Conservation (phyloP, 805 yeast genomes). For the Novakomyces olei region DNA sequence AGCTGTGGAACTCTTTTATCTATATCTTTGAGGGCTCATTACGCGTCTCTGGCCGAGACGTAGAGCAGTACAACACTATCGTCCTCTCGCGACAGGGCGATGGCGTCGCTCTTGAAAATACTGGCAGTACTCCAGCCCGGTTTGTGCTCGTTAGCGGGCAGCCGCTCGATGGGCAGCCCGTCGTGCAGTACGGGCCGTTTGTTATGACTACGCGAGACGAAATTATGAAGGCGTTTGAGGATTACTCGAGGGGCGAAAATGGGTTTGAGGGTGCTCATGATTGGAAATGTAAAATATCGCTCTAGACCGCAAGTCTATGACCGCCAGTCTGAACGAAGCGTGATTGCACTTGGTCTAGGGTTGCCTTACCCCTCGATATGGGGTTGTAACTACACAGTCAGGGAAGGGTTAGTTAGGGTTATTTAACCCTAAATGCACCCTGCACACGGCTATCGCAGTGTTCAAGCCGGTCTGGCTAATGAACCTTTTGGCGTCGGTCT, state of each 20-base stretch:
- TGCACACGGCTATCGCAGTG: too few relatives aligned
- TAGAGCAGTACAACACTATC: constrained; percentile 9
- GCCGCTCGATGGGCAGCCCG: constrained; percentile 17
- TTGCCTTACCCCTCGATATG: too few relatives aligned
- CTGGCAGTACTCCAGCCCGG: constrained; percentile 7
- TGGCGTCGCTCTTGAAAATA: constrained; percentile 9
- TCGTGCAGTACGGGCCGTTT: constrained; percentile 80
- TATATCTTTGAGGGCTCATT: constrained; percentile 13
- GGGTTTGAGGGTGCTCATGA: constrained; percentile 17
- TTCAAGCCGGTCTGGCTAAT: too few relatives aligned
- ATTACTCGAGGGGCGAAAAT: constrained; percentile 30
- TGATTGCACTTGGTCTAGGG: too few relatives aligned
- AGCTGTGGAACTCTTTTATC: constrained; percentile 15
- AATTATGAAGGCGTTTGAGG: constrained; percentile 46
- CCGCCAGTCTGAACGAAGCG: too few relatives aligned
- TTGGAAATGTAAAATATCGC: constrained; percentile 17
- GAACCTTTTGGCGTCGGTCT: too few relatives aligned
- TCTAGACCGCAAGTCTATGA: too few relatives aligned
- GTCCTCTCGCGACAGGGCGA: constrained; percentile 12
- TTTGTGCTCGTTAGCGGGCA: constrained; percentile 13
- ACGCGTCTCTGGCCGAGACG: constrained; percentile 8
- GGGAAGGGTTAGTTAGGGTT: too few relatives aligned
- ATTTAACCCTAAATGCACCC: too few relatives aligned
- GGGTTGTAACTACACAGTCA: too few relatives aligned
- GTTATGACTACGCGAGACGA: constrained; percentile 50